These are phyloP conservation scores for Rhodotorula sphaerocarpa DNA, from an alignment of 768 basidiomycete species.

Conservation along the genomic window DNA sequence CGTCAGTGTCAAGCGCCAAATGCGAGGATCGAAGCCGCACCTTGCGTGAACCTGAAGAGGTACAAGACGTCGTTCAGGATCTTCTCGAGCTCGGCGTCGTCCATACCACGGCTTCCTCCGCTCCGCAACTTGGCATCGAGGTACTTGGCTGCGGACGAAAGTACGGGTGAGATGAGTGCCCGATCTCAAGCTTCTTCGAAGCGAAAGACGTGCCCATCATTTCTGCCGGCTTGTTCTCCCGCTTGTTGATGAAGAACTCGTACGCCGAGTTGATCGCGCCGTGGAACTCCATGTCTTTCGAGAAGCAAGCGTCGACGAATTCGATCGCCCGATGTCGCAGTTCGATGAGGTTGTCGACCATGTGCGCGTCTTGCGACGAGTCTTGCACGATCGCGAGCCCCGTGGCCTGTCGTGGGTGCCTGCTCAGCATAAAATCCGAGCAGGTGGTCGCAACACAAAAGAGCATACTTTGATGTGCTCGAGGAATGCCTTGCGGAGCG, in stretches of 20 bases:
- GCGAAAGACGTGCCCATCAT: conserved; percentile 51
- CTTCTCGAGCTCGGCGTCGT: conserved; percentile 57
- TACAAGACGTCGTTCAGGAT: conserved; percentile 60
- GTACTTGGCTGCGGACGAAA: conserved; percentile 58
- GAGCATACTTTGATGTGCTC: conserved; percentile 53
- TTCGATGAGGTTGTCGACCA: conserved; percentile 64
- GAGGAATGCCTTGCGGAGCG: conserved; percentile 58
- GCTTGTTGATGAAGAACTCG: conserved; percentile 61
- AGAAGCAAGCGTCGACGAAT: conserved; percentile 52
- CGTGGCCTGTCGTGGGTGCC: conserved; percentile 45
- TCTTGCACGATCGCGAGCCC: conserved; percentile 64
- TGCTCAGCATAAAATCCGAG: neutral
- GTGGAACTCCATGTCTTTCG: conserved; percentile 44
- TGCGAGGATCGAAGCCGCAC: conserved; percentile 28
- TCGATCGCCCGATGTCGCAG: conserved; percentile 58
- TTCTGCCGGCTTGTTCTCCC: conserved; percentile 72
- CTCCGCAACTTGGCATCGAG: conserved; percentile 78
- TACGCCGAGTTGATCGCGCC: conserved; percentile 54
- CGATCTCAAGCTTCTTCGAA: conserved; percentile 45
- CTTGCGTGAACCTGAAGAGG: conserved; percentile 74
- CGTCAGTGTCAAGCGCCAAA: neutral
- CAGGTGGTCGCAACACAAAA: no score
- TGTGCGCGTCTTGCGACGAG: conserved; percentile 57
- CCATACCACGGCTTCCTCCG: conserved; percentile 60
- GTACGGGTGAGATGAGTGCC: conserved; percentile 59